These are phyloP conservation scores for Pythium volutum DNA, from an alignment of 352 stramenopile species.

Conservation along the genomic window DNA sequence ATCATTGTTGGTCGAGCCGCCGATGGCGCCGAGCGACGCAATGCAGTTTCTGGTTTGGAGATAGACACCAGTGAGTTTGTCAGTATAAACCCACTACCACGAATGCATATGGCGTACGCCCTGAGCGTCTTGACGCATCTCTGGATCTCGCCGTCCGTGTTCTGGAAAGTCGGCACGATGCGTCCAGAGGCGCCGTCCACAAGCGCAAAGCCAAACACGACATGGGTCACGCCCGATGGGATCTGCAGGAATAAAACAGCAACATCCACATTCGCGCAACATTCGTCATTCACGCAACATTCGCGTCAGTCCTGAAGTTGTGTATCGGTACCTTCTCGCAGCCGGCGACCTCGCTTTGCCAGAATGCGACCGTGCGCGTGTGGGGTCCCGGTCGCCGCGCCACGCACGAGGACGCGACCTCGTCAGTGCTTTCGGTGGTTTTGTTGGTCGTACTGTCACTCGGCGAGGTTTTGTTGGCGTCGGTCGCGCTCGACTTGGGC, in stretches of 20 bases:
- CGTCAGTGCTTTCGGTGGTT: background rate
- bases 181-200: conserved; percentile 33
- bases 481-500: background rate
- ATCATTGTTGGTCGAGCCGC: conserved; percentile 70
- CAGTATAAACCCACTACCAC: background rate
- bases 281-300: background rate
- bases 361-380: conserved; percentile 72
- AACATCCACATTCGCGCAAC: conserved; percentile 18
- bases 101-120: conserved; percentile 13
- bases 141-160: conserved; percentile 47
- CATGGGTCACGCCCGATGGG: conserved; percentile 63
- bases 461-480: background rate
- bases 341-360: conserved; percentile 71
- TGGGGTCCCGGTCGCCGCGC: conserved; percentile 35
- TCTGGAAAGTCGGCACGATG: conserved; percentile 59
- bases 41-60: conserved; percentile 48
- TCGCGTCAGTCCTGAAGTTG: background rate
- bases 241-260: conserved; percentile 15
- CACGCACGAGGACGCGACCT: background rate
- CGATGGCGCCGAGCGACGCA: conserved; percentile 52
- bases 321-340: conserved; percentile 49
- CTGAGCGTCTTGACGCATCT: conserved; percentile 57
- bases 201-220: conserved; percentile 74
- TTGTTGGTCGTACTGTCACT: background rate
- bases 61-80: background rate